Evolutionary conservation across 345 rosid species (phyloP).

Genomic region (Diplotaxis tenuifolia): DNA sequence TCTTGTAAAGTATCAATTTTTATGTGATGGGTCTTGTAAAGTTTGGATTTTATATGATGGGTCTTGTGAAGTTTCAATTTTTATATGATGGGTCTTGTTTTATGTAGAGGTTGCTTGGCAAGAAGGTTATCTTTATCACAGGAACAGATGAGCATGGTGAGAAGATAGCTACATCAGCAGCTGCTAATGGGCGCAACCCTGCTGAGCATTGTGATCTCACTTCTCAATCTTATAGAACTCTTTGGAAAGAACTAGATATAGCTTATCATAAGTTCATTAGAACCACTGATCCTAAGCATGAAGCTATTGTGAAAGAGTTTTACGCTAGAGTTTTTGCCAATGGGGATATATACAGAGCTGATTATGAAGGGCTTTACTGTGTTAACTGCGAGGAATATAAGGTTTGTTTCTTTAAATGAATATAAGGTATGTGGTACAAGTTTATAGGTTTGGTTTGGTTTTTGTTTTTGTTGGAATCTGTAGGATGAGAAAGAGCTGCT

Average conservation of each 20-base stretch:
- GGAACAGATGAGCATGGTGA: slow-evolving; percentile 98
- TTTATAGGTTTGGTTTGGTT: slow-evolving; percentile 6
- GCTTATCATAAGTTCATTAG: slow-evolving; percentile 80
- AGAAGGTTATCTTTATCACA: slow-evolving; percentile 75
- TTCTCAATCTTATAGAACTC: slow-evolving; percentile 67
- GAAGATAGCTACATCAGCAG: slow-evolving; percentile 85
- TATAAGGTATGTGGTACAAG: not conserved
- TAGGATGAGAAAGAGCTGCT: slow-evolving; percentile 94
- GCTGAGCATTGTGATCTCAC: slow-evolving; percentile 78
- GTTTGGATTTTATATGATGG: not conserved
- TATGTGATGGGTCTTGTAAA: not conserved
- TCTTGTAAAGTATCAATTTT: not conserved
- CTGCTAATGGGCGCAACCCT: slow-evolving; percentile 66
- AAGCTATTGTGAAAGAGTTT: slow-evolving; percentile 81
- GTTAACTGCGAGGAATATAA: slow-evolving; percentile 94
- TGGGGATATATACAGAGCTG: slow-evolving; percentile 82
- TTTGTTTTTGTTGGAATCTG: slow-evolving; percentile 6
- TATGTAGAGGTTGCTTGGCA: slow-evolving; percentile 80
- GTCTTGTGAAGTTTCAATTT: not conserved
- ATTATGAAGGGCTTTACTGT: slow-evolving; percentile 92
- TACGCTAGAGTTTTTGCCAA: slow-evolving; percentile 76
- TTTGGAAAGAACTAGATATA: slow-evolving; percentile 87
- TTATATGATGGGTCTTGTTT: not conserved
- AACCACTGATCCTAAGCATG: slow-evolving; percentile 88
- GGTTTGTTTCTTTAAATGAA: slow-evolving; percentile 38